phyloP scores from a whole-genome alignment of 768 basidiomycete genomes.

The Phlebiopsis flavidoalba region DNA sequence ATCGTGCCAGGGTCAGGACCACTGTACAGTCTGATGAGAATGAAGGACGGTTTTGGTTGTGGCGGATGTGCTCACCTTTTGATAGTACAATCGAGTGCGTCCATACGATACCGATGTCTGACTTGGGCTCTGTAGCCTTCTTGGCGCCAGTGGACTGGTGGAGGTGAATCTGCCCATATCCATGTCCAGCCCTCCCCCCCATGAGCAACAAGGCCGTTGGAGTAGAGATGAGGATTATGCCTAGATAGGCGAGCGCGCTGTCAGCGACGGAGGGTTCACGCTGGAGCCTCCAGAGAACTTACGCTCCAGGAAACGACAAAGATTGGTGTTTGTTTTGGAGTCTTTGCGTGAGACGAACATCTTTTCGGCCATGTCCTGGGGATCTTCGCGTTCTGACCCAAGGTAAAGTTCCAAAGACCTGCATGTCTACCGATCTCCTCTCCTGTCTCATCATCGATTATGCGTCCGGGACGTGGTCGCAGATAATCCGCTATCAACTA shows the following conservation, averaged over 20 bases:
- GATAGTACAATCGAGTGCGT: constrained; percentile 46
- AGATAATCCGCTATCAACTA: constrained; percentile 66
- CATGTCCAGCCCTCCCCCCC: constrained; percentile 72
- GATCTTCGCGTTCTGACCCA: constrained; percentile 76
- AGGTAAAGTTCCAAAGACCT: constrained; percentile 81
- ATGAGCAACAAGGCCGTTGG: constrained; percentile 26
- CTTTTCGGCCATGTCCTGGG: constrained; percentile 48
- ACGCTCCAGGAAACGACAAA: constrained; percentile 75
- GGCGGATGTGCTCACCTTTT: constrained; percentile 31
- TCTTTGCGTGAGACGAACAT: constrained; percentile 79
- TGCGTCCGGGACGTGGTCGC: constrained; percentile 58
- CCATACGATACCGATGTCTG: constrained; percentile 72
- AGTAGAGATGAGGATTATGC: constrained; percentile 60
- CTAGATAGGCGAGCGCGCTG: neutral
- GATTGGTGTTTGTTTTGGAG: constrained; percentile 51
- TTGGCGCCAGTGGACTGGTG: constrained; percentile 36
- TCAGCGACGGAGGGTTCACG: neutral
- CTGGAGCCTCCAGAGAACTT: constrained; percentile 9
- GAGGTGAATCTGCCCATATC: constrained; percentile 68
- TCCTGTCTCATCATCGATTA: constrained; percentile 55
- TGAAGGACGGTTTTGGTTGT: neutral
- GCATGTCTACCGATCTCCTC: constrained; percentile 52
- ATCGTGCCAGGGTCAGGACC: constrained; percentile 20
- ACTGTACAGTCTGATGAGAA: neutral
- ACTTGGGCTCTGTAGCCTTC: constrained; percentile 45